phyloP scores from a whole-genome alignment of 257 asterid genomes.

The Pogostemon cablin region DNA sequence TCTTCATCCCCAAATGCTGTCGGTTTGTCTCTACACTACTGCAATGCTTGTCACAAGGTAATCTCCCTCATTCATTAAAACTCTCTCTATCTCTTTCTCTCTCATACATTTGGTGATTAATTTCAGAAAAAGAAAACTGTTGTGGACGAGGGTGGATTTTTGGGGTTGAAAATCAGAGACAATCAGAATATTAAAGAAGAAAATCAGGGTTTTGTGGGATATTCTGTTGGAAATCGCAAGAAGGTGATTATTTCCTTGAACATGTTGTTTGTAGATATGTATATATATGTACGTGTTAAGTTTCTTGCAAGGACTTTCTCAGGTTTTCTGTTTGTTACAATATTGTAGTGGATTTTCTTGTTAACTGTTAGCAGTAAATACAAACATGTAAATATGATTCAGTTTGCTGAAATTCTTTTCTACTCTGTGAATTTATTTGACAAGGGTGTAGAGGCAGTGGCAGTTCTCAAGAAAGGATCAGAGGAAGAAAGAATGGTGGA shows the following conservation, averaged over 20 bases:
- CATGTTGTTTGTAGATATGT: too few species aligned
- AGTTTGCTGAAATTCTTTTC: too few species aligned
- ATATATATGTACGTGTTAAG: too few species aligned
- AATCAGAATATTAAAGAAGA: too few species aligned
- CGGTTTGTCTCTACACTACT: slow-evolving; percentile 35
- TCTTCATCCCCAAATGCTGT: slow-evolving; percentile 36
- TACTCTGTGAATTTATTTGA: too few species aligned
- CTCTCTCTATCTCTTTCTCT: background rate
- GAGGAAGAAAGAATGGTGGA: slow-evolving; percentile 30
- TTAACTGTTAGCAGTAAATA: too few species aligned
- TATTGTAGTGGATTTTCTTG: too few species aligned
- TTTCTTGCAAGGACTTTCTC: background rate
- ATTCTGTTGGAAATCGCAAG: too few species aligned
- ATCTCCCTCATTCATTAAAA: too few species aligned
- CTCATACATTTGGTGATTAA: background rate
- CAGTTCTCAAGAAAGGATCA: slow-evolving; percentile 32
- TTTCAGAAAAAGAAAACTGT: background rate
- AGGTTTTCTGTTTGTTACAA: slow-evolving; percentile 8
- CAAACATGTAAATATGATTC: too few species aligned
- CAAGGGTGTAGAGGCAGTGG: slow-evolving; percentile 49
- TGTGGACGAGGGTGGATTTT: slow-evolving; percentile 28
- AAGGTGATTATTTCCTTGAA: too few species aligned
- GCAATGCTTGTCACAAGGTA: slow-evolving; percentile 61
- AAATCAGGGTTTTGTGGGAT: background rate
- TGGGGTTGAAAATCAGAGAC: slow-evolving; percentile 25